Conservation (phyloP, 352 stramenopile species). For the Phytophthora megakarya region DNA sequence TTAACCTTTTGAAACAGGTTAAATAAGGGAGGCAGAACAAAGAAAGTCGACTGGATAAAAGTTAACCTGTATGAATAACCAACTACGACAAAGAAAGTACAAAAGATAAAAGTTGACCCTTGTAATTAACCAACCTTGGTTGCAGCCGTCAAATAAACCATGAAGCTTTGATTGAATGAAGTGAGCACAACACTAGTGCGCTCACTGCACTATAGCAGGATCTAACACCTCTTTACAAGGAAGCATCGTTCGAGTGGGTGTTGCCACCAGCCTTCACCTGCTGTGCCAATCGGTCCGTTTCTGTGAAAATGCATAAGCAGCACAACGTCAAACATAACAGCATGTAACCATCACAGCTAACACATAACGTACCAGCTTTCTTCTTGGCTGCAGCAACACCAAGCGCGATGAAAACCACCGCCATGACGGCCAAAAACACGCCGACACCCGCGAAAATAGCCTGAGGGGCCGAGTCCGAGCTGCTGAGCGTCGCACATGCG, state of each 20-base stretch:
- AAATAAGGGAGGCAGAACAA: too few relatives aligned
- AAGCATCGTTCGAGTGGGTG: conserved; percentile 31
- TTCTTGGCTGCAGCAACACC: conserved; percentile 73
- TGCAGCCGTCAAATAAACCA: conserved; percentile 20
- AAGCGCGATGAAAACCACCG: conserved; percentile 76
- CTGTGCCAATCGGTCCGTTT: conserved; percentile 68
- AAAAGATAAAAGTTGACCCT: too few relatives aligned
- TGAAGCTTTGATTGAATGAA: conserved; percentile 24
- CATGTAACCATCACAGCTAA: background rate
- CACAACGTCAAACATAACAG: conserved; percentile 5
- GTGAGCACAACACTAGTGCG: background rate
- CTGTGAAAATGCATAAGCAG: conserved; percentile 35
- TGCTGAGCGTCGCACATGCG: conserved; percentile 67
- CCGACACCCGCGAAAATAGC: conserved; percentile 78
- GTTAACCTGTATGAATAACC: too few relatives aligned
- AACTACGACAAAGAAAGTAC: too few relatives aligned
- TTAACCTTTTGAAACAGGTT: background rate
- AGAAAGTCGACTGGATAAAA: too few relatives aligned
- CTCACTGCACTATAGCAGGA: conserved; percentile 15
- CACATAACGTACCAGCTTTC: conserved; percentile 57
- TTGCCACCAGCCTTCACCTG: conserved; percentile 61
- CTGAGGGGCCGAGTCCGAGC: conserved; percentile 62
- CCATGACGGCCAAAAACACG: conserved; percentile 73
- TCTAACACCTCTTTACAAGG: conserved; percentile 42
- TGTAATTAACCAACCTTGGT: background rate